Evolutionary conservation across 495 filamentous ascomycete species (phyloP).

Genomic region (Apodospora peruviana): DNA sequence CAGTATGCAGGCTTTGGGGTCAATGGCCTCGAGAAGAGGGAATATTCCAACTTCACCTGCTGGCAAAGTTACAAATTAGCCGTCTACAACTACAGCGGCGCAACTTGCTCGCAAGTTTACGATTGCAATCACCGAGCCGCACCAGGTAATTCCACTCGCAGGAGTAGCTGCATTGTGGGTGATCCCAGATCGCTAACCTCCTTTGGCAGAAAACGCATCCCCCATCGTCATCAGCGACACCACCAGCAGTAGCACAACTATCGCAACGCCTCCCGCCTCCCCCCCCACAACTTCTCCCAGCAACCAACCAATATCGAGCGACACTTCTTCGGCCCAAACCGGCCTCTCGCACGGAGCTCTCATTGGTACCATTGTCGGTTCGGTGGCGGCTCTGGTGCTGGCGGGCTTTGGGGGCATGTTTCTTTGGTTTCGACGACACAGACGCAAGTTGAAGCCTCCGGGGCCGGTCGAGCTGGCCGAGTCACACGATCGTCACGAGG

Average conservation of each 20-base stretch:
- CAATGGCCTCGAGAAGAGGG: constrained; percentile 26
- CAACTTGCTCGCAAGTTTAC: constrained; percentile 26
- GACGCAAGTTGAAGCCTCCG: not conserved
- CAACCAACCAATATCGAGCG: not conserved
- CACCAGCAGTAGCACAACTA: not conserved
- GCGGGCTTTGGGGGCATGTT: not conserved
- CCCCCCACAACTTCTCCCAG: not conserved
- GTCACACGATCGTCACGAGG: not conserved
- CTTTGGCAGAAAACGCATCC: not conserved
- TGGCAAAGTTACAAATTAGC: constrained; percentile 24
- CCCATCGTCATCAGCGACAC: not conserved
- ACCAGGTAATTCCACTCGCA: constrained; percentile 11
- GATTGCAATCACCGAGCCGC: constrained; percentile 28
- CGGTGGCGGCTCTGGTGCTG: constrained; percentile 17
- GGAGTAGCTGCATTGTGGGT: too few relatives aligned
- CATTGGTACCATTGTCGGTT: constrained; percentile 19
- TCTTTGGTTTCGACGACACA: not conserved
- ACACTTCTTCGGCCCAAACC: too few relatives aligned
- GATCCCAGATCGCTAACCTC: not conserved
- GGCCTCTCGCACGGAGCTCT: constrained; percentile 19
- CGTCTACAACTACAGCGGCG: constrained; percentile 25
- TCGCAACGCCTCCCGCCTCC: not conserved
- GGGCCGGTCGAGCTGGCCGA: not conserved
- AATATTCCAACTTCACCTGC: constrained; percentile 30
- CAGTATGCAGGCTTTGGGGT: constrained; percentile 29